Percentiles rank a stretch among this genome's conserved stretches.
These are phyloP conservation scores for Aspergillus sp. DNA, from an alignment of 2,329 filamentous ascomycete species.

Conservation along the genomic window DNA sequence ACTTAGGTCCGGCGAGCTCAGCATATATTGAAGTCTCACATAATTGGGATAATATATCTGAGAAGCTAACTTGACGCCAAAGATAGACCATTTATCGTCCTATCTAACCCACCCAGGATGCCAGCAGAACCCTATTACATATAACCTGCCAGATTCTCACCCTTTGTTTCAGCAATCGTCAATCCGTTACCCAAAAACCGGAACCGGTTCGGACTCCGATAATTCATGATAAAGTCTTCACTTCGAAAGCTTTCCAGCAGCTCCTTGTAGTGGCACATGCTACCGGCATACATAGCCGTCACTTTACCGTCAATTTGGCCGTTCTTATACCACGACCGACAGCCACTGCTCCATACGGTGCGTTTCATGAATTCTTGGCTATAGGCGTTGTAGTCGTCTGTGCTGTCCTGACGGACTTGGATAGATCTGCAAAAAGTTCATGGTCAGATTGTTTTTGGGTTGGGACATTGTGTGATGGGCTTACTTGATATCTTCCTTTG, in stretches of 20 bases:
- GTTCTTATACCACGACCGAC: constrained; percentile 25
- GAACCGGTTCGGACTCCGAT: constrained; percentile 13
- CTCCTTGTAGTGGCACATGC: constrained; percentile 10
- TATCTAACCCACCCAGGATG: too few relatives aligned
- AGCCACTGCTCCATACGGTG: constrained; percentile 21
- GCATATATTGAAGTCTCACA: too few relatives aligned
- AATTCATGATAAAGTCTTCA: constrained; percentile 16
- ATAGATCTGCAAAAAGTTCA: constrained; percentile 9
- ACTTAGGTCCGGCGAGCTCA: too few relatives aligned
- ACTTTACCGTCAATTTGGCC: constrained; percentile 14
- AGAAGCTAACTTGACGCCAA: background rate
- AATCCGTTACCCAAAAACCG: constrained; percentile 12
- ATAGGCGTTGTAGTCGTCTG: constrained; percentile 28
- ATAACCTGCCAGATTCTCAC: constrained; percentile 13
- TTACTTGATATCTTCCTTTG: constrained; percentile 24
- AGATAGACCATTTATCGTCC: too few relatives aligned
- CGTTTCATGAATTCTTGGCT: constrained; percentile 25
- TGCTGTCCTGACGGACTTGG: constrained; percentile 18
- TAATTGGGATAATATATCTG: too few relatives aligned
- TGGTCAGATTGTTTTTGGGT: background rate
- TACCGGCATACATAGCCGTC: constrained; percentile 9
- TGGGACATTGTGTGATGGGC: background rate
- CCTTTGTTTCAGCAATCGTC: constrained; percentile 29
- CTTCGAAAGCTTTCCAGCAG: constrained; percentile 11
- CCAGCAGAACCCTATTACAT: background rate